These are phyloP conservation scores for Mycena vulgaris DNA, from an alignment of 768 basidiomycete genomes.

Conservation along the genomic window DNA sequence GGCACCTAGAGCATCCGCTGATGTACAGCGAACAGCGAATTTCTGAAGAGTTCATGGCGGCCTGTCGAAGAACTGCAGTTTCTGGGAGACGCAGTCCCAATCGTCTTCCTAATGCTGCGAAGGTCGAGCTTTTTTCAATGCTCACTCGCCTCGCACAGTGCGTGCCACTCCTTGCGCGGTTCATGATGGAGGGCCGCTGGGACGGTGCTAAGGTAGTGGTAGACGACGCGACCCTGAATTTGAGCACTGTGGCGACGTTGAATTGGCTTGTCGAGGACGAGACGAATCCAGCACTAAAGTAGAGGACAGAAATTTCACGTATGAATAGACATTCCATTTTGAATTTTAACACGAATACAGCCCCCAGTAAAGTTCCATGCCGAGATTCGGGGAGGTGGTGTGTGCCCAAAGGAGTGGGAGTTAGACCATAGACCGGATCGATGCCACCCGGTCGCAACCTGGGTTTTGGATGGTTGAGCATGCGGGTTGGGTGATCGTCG, in stretches of 20 bases:
- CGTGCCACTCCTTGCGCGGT: background rate
- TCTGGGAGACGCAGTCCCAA: background rate
- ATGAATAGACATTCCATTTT: background rate
- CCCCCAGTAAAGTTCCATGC: background rate
- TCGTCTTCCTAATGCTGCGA: background rate
- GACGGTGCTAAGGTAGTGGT: background rate
- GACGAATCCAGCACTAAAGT: background rate
- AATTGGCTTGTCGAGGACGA: background rate
- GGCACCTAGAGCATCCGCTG: background rate
- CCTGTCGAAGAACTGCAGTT: background rate
- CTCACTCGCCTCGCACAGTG: background rate
- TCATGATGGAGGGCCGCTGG: slow-evolving; percentile 9
- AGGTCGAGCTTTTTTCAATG: background rate
- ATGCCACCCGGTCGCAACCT: background rate
- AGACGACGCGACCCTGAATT: background rate
- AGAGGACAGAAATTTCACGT: background rate
- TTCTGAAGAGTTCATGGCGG: background rate
- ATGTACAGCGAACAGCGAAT: background rate
- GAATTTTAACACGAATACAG: background rate
- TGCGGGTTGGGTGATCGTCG: background rate
- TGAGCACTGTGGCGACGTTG: background rate
- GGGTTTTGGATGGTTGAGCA: background rate
- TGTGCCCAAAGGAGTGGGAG: no score
- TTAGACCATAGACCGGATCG: no score
- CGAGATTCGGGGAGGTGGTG: background rate